Base-by-base conservation (phyloP, 345 rosid genomes). In the Brassica juncea region DNA sequence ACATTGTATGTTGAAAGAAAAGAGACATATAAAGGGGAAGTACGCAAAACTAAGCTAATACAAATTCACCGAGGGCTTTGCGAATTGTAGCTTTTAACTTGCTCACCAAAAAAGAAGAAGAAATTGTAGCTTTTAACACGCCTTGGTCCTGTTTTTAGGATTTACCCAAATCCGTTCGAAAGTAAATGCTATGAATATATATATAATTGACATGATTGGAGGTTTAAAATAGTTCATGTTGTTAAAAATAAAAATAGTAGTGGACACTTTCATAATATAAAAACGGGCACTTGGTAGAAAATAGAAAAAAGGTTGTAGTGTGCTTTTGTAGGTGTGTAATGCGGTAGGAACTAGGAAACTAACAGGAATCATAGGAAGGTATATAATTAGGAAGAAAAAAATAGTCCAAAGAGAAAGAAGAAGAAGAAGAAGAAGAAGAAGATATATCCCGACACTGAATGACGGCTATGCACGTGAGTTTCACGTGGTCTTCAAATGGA, bases 401-500 rank as follows among this genome's bases (percentile, higher is more conserved):
- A 61, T 3, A 68, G 21, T 52, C 70, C 23, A 12, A 3, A 16
- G 3, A 52, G 47, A 39, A 63, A n/a, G 21, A 19, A 19, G 21
- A 19, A 19, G 19, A 19, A 19, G 19, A 19, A 19, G 19, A 19
- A 19, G 10, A 0, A 63, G n/a, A 80, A 2, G 2, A 52, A 25
- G 30, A 8, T 61, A 37, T 28, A 70, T 64, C 57, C 72, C 80
- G 80, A 75, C 80, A 80, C 9, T 30, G 71, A 75, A 68, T 70
- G 80, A 74, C 80, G 83, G 76, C 80, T 65, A 70, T 54, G 25
- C 83, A 75, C 76, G 80, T 69, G 80, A 70, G 15, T 27, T 49
- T 70, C 76, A 75, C 72, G 80, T 69, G 79, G 72, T 5, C 67
- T 30, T 37, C 71, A 0, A 70, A 62, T 19, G 25, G 2, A 4